phyloP scores from a whole-genome alignment of 495 filamentous ascomycete species.

The Podospora appendiculata region DNA sequence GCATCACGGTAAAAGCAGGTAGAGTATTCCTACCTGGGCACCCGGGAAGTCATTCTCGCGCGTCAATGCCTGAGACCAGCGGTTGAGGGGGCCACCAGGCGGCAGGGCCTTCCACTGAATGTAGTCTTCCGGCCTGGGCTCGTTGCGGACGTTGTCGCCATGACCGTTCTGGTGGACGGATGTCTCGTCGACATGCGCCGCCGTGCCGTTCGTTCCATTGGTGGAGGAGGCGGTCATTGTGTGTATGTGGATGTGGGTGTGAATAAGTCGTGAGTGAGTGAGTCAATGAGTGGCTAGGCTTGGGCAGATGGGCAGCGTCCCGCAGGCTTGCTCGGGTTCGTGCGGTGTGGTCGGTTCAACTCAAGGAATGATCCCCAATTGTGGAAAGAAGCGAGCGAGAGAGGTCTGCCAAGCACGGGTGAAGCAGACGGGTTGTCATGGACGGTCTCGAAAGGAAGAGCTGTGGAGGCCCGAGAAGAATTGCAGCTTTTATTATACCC shows the following conservation, averaged over 20 bases:
- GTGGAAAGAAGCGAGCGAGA: no score
- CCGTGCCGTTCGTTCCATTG: constrained; percentile 4
- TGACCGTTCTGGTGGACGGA: background rate
- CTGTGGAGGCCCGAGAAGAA: no score
- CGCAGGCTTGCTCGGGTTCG: no score
- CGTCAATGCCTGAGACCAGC: constrained; percentile 41
- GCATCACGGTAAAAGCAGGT: background rate
- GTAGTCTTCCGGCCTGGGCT: constrained; percentile 37
- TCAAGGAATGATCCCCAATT: no score
- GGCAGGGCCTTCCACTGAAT: constrained; percentile 35
- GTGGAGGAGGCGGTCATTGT: background rate
- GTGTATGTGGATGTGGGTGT: background rate
- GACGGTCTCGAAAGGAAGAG: no score
- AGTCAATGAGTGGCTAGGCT: no score
- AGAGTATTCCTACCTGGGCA: constrained; percentile 55
- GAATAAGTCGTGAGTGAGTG: background rate
- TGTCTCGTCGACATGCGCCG: constrained; percentile 15
- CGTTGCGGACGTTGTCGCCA: constrained; percentile 12
- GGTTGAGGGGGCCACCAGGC: constrained; percentile 35
- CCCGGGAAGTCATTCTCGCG: constrained; percentile 85
- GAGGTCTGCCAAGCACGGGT: no score
- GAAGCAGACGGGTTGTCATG: no score
- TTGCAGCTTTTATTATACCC: no score
- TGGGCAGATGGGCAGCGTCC: no score
- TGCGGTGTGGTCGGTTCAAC: no score